Conservation (phyloP, 2,329 filamentous ascomycete genomes). For the Nothopassalora personata region DNA sequence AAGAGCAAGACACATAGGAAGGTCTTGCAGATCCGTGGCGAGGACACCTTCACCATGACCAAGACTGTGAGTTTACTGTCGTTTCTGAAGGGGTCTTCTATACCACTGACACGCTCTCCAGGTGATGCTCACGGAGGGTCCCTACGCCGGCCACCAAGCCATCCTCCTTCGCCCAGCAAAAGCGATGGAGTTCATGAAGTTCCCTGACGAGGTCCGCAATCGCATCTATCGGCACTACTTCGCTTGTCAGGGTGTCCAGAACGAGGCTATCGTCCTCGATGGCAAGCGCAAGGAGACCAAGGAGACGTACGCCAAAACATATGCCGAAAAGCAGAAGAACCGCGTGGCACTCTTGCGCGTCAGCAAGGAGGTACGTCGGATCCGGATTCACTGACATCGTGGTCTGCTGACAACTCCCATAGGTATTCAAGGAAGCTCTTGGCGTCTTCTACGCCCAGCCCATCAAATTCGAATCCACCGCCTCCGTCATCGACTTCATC, state of each 20-base stretch:
- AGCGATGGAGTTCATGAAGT: constrained; percentile 32
- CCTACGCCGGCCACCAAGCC: constrained; percentile 31
- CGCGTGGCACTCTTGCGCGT: constrained; percentile 30
- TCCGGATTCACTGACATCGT: background rate
- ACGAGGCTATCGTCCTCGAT: constrained; percentile 27
- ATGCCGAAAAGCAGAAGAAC: constrained; percentile 27
- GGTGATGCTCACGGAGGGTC: constrained; percentile 29
- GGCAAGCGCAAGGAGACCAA: constrained; percentile 27
- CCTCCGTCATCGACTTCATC: constrained; percentile 32
- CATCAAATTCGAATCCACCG: constrained; percentile 31
- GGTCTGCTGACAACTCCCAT: background rate
- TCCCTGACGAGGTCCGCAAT: constrained; percentile 26
- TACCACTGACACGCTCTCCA: constrained; percentile 9
- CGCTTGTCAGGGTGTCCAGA: constrained; percentile 22
- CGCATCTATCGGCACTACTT: constrained; percentile 31
- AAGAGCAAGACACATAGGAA: constrained; percentile 25
- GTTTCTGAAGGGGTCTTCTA: background rate
- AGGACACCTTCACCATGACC: constrained; percentile 29
- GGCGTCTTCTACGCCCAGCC: constrained; percentile 30
- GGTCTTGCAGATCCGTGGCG: constrained; percentile 29
- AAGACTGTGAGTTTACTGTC: constrained; percentile 26
- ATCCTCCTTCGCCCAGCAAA: constrained; percentile 33
- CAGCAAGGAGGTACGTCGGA: constrained; percentile 29
- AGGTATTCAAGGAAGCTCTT: constrained; percentile 29
- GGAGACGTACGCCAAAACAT: constrained; percentile 30